phyloP scores from a whole-genome alignment of 2,329 filamentous ascomycete genomes.

The Chaetomiaceae sp. region DNA sequence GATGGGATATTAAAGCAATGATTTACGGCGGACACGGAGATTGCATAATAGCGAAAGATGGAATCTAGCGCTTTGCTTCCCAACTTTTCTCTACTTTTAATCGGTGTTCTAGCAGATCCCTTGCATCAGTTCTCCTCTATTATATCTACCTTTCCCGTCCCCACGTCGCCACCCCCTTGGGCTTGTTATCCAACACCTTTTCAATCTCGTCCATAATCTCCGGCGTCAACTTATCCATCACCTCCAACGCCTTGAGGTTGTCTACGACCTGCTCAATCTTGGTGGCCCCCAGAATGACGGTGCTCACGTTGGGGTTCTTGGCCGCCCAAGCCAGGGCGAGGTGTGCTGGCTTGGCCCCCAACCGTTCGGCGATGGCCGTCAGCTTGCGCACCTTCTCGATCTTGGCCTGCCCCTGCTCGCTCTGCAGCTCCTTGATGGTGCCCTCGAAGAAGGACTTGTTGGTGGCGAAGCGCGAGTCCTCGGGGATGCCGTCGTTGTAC shows the following conservation, averaged over 20 bases:
- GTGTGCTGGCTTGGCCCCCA: slow-evolving; percentile 52
- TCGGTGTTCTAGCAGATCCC: no score
- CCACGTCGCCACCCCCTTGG: slow-evolving; percentile 21
- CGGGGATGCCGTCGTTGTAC: slow-evolving; percentile 59
- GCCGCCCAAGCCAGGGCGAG: slow-evolving; percentile 59
- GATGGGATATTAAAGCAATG: no score
- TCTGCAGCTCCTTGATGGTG: slow-evolving; percentile 47
- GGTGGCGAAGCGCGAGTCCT: slow-evolving; percentile 56
- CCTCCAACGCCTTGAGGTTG: slow-evolving; percentile 49
- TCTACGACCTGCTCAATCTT: slow-evolving; percentile 55
- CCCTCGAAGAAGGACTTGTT: slow-evolving; percentile 50
- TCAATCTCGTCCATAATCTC: slow-evolving; percentile 58
- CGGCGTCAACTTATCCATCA: slow-evolving; percentile 52
- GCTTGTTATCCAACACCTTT: slow-evolving; percentile 31
- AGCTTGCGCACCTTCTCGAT: slow-evolving; percentile 57
- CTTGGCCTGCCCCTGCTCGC: slow-evolving; percentile 46
- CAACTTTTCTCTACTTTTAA: no score
- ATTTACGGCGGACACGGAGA: no score
- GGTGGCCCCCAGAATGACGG: slow-evolving; percentile 58
- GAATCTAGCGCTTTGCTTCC: no score
- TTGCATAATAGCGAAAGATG: no score
- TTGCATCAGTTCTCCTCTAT: no score
- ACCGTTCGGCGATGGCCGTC: slow-evolving; percentile 58
- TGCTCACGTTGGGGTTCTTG: slow-evolving; percentile 56
- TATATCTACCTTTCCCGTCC: slow-evolving; percentile 19